Percentiles rank a stretch among this genome's conserved stretches.
These are phyloP conservation scores for Stemphylium vesicarium DNA, from an alignment of 2,329 filamentous ascomycete species.

Conservation along the genomic window DNA sequence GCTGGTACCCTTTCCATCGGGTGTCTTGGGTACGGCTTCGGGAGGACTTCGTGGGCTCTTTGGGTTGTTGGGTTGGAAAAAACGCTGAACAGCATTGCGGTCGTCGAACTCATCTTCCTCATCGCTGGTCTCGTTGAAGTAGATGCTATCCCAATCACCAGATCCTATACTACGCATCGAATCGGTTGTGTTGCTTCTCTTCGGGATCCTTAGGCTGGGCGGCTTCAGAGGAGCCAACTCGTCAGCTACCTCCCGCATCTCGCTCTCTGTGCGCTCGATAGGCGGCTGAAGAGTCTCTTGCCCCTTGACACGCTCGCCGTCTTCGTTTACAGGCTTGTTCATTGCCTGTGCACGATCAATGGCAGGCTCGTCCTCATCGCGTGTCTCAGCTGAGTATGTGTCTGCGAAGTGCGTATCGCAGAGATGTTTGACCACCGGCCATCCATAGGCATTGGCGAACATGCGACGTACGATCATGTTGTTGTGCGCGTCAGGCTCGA, in stretches of 20 bases:
- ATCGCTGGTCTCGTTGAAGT: slow-evolving; percentile 57
- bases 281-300: slow-evolving; percentile 49
- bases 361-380: slow-evolving; percentile 71
- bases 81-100: slow-evolving; percentile 45
- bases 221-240: slow-evolving; percentile 45
- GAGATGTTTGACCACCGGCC: slow-evolving; percentile 94
- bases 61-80: slow-evolving; percentile 38
- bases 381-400: slow-evolving; percentile 67
- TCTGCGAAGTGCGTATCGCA: slow-evolving; percentile 94
- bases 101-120: slow-evolving; percentile 54
- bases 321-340: slow-evolving; percentile 61
- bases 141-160: slow-evolving; percentile 56
- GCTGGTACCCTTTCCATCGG: slow-evolving; percentile 41
- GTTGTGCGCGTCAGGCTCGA: slow-evolving; percentile 97
- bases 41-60: slow-evolving; percentile 26
- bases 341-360: slow-evolving; percentile 71
- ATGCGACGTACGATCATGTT: slow-evolving; percentile 96
- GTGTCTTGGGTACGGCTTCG: slow-evolving; percentile 22
- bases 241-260: slow-evolving; percentile 56
- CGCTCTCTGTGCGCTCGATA: slow-evolving; percentile 53
- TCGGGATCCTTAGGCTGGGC: slow-evolving; percentile 28
- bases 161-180: slow-evolving; percentile 48
- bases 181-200: slow-evolving; percentile 33
- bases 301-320: slow-evolving; percentile 70
- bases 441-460: slow-evolving; percentile 97